These are phyloP conservation scores for Asclepias syriaca DNA, from an alignment of 257 asterid genomes.

Conservation along the genomic window DNA sequence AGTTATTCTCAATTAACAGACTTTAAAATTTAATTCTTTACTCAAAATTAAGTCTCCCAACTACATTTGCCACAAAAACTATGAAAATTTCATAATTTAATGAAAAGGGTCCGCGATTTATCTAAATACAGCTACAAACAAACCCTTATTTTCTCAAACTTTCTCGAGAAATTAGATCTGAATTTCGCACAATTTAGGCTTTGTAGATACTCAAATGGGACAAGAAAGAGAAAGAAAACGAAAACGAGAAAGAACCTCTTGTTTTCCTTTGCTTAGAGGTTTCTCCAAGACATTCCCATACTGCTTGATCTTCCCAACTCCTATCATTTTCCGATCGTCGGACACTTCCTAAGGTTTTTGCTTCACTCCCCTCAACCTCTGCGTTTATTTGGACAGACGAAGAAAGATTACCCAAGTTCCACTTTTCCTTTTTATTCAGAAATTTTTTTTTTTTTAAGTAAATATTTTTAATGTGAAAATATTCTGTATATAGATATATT, in stretches of 20 bases:
- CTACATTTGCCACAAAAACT: neutral
- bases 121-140: neutral
- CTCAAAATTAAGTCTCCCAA: neutral
- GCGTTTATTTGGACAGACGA: neutral
- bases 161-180: neutral
- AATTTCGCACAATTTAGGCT: neutral
- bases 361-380: neutral
- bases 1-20: neutral
- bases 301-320: conserved; percentile 86
- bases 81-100: neutral
- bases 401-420: neutral
- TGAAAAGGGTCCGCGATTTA: neutral
- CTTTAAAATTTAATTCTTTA: neutral
- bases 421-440: no score
- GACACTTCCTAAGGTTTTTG: neutral
- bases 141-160: conserved; percentile 2
- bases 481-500: no score
- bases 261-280: conserved; percentile 93
- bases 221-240: neutral
- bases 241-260: conserved; percentile 53
- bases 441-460: no score
- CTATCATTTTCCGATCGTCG: conserved; percentile 45
- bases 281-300: conserved; percentile 73
- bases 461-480: no score
- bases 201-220: neutral